Base-by-base conservation (phyloP, 331 rosid genomes). In the Saraca asoca region DNA sequence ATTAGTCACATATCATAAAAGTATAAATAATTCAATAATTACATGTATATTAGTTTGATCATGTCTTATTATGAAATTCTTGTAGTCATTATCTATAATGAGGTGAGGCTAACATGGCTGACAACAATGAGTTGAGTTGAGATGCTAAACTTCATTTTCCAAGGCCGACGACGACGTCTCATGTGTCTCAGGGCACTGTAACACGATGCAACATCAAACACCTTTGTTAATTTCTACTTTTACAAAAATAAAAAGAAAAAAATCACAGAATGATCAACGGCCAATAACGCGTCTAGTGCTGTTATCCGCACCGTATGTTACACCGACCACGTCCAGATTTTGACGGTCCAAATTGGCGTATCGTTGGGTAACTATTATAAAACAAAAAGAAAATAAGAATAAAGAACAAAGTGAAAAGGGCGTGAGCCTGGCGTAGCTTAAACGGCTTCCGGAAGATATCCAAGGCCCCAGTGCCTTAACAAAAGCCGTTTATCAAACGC, bases 381-480 rank as follows among this genome's bases (percentile, higher is more conserved):
- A 51, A 16, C 12, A 9, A 24, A 48, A 7, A 0, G 4, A 48
- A 48, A 48, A 6, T 5, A 7, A 13, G 29, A 31, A n/a, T 5
- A 18, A 14, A 17, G 14, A 14, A 8, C 1, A 48, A 58, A 49
- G 15, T 12, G 13, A 12, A 6, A 9, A 10, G 45, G 31, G 31
- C 31, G 31, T 24, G 52, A 24, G 31, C 50, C 34, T 14, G 43
- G 52, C 78, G 84, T 57, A 43, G 56, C 72, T 14, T 42, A 66
- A 67, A 75, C 76, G 82, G 57, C 70, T 81, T 81, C 72, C 18
- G 71, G 74, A 80, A 74, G 70, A 43, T 54, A 17, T 43, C 0
- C 7, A 45, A 29, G 70, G 13, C 55, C 70, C 43, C 51, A 53
- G 34, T 9, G 2, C 53, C 16, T 38, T 7, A 1, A 24, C 3